Conservation (phyloP, 2,329 filamentous ascomycete species). For the Diplocarpon mali region DNA sequence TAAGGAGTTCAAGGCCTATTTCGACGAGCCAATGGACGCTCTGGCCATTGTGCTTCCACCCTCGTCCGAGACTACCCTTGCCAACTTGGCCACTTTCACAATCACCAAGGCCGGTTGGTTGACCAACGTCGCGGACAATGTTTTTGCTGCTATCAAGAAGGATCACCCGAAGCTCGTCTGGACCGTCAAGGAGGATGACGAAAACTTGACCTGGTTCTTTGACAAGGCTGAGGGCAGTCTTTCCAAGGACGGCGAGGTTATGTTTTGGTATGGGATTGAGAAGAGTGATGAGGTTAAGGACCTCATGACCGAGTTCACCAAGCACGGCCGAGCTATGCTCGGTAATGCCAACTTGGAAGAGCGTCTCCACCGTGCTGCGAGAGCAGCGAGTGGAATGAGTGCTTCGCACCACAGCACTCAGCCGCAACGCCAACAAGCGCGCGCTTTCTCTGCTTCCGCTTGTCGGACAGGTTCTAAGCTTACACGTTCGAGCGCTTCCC, state of each 20-base stretch:
- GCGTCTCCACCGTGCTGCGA: conserved; percentile 68
- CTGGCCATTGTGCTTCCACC: conserved; percentile 79
- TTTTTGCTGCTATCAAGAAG: conserved; percentile 88
- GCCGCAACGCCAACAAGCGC: conserved; percentile 47
- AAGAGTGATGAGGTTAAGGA: conserved; percentile 70
- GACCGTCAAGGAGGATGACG: conserved; percentile 93
- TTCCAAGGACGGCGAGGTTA: conserved; percentile 72
- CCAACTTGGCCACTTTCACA: conserved; percentile 79
- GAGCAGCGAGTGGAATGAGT: conserved; percentile 52
- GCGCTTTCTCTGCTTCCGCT: conserved; percentile 55
- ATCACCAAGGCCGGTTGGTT: conserved; percentile 94
- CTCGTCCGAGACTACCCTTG: conserved; percentile 51
- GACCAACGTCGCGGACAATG: conserved; percentile 88
- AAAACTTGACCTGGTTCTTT: conserved; percentile 97
- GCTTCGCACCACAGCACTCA: conserved; percentile 32
- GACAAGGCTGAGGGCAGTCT: conserved; percentile 93
- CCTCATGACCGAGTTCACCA: conserved; percentile 75
- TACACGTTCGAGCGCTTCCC: conserved; percentile 6
- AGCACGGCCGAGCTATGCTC: conserved; percentile 76
- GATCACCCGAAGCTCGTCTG: conserved; percentile 85
- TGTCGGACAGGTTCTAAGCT: conserved; percentile 28
- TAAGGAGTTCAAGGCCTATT: conserved; percentile 83
- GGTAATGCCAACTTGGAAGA: conserved; percentile 81
- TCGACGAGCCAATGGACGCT: conserved; percentile 87
- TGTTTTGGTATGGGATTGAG: conserved; percentile 86